Percentiles rank a stretch among this genome's conserved stretches.
These are phyloP conservation scores for Drechslerella dactyloides DNA, from an alignment of 2,329 filamentous ascomycete species.

Conservation along the genomic window DNA sequence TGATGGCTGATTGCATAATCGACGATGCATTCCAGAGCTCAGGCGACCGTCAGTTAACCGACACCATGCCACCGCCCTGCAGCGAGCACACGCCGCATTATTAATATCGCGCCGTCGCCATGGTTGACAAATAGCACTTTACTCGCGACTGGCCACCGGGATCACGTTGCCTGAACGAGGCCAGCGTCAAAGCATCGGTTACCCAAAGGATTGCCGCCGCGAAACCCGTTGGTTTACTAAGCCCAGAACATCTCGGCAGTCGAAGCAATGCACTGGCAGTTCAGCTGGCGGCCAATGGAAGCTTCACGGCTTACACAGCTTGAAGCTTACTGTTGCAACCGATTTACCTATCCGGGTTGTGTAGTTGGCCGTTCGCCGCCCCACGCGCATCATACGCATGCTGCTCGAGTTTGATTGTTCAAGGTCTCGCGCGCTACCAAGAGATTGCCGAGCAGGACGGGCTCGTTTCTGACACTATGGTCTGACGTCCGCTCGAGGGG, in stretches of 20 bases:
- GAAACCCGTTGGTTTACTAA: constrained; percentile 22
- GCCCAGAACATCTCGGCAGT: constrained; percentile 16
- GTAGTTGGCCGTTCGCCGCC: constrained; percentile 12
- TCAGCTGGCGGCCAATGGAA: constrained; percentile 1
- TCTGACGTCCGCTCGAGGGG: constrained; percentile 5
- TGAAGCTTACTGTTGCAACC: constrained; percentile 24
- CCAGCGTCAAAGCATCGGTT: not conserved
- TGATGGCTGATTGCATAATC: too few relatives aligned
- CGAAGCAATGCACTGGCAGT: not conserved
- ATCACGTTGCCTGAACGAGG: constrained; percentile 24
- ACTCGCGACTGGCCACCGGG: constrained; percentile 6
- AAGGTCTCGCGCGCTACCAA: constrained; percentile 10
- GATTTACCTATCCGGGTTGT: constrained; percentile 13
- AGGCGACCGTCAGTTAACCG: too few relatives aligned
- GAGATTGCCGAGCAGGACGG: constrained; percentile 27
- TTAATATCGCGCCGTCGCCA: constrained; percentile 14
- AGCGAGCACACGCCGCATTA: too few relatives aligned
- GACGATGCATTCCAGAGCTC: too few relatives aligned
- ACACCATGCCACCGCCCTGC: too few relatives aligned
- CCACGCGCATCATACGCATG: constrained; percentile 15
- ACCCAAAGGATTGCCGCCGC: constrained; percentile 1
- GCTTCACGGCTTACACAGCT: constrained; percentile 23
- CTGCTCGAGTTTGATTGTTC: constrained; percentile 28
- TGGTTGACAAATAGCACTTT: constrained; percentile 41
- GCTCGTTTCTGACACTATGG: constrained; percentile 18